These are phyloP conservation scores for Geotrichum siamense DNA, from an alignment of 1,139 yeast genomes.

Conservation along the genomic window DNA sequence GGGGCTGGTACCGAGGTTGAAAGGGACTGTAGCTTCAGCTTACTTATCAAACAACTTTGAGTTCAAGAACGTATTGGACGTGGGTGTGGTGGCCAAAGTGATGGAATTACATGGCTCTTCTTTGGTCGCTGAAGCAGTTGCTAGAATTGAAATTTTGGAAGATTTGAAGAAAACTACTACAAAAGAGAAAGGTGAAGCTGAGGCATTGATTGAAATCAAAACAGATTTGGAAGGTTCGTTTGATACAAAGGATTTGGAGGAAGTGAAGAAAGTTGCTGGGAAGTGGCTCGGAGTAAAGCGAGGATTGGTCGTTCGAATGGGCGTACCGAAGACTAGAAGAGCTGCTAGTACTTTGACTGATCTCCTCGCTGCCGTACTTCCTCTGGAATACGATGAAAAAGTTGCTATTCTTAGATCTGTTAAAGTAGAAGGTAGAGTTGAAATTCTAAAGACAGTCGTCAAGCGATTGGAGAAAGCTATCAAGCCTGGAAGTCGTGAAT, in stretches of 20 bases:
- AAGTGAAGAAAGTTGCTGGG: conserved; percentile 10
- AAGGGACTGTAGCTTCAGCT: conserved; percentile 1
- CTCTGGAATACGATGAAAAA: conserved; percentile 31
- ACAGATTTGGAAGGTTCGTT: conserved; percentile 10
- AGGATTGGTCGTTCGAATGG: conserved; percentile 10
- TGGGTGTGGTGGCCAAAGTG: conserved; percentile 27
- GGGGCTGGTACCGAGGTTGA: conserved; percentile 15
- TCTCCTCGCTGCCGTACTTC: conserved; percentile 34
- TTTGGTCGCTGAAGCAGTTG: conserved; percentile 27
- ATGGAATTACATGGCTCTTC: conserved; percentile 21
- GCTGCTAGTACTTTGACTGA: conserved; percentile 34
- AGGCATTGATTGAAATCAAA: conserved; percentile 17
- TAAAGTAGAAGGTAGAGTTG: conserved; percentile 27
- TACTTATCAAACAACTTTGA: conserved; percentile 3
- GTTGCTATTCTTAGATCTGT: conserved; percentile 29
- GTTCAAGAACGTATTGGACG: conserved; percentile 13
- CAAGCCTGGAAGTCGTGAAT: conserved; percentile 28
- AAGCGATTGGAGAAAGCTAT: conserved; percentile 22
- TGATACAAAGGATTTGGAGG: conserved; percentile 12
- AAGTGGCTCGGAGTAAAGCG: conserved; percentile 10
- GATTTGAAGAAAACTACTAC: not conserved
- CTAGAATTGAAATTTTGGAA: conserved; percentile 21
- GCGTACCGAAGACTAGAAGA: conserved; percentile 18
- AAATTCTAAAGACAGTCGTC: conserved; percentile 25
- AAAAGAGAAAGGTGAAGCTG: conserved; percentile 13